Evolutionary conservation across 2,329 filamentous ascomycete species (phyloP), one percentile per base, ranked within the genome.

Genomic region (Scedosporium boydii): DNA sequence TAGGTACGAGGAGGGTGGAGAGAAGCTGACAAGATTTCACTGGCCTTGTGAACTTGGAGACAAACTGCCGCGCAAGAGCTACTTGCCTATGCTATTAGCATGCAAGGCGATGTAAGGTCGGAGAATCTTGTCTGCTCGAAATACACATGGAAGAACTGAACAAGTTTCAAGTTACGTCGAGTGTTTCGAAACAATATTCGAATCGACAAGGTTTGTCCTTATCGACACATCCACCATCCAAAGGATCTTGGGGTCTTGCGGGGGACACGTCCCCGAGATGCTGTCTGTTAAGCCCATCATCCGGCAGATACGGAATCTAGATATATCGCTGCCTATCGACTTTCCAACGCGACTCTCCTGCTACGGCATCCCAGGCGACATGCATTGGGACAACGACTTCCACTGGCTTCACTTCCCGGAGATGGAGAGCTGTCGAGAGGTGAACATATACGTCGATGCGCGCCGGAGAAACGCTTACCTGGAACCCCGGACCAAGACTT

Each of bases 171-270:
- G 60, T 7, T 62, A 56, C 16, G 18, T 21, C 6, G 63, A 64
- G 27, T 56, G 60, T 21, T 38, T 64, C 18, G 44, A 59, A 18
- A 59, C 63, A 2, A 62, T 61, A 1, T 64, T 59, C 60, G 56
- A 59, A 3, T 62, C 23, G 16, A 64, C 63, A 29, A 62, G 60
- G 16, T 64, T 64, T 18, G 21, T 64, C 2, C 62, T 64, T 12
- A 57, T 58, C 14, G 60, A 62, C 46, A 27, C 58, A 6, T 3
- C 1, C 14, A 59, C 60, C n/a, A 18, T 62, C 29, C 18, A 64
- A 0, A 27, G 23, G 44, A 59, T 59, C 60, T 59, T 62, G 18
- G 60, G 63, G 12, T 14, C 10, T 23, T 64, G 63, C 23, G 38
- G 38, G 14, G n/a, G 48, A 5, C 23, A 1, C 23, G 14, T 21